phyloP scores from a whole-genome alignment of 371 early-diverging fungal species.

The Batkoa obscura region DNA sequence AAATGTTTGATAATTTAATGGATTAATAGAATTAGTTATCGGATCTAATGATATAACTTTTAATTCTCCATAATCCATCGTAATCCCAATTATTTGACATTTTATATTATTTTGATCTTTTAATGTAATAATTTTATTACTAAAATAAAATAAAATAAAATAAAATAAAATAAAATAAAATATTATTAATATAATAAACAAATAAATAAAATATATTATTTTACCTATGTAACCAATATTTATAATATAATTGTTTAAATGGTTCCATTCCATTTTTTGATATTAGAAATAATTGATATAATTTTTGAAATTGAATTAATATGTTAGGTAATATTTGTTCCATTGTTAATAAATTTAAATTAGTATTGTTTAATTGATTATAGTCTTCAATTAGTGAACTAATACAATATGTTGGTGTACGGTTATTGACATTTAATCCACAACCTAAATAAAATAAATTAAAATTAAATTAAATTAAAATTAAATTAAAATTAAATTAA shows the following conservation, averaged over 20 bases:
- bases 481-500: too few species aligned
- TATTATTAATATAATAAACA: background rate
- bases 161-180: too few species aligned
- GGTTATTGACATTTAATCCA: constrained; percentile 69
- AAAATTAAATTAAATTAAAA: too few species aligned
- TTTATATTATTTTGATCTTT: constrained; percentile 25
- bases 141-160: constrained; percentile 7
- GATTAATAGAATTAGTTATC: constrained; percentile 8
- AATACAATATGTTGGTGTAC: constrained; percentile 61
- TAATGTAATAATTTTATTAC: constrained; percentile 45
- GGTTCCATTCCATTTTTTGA: constrained; percentile 40
- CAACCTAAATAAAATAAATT: constrained; percentile 37
- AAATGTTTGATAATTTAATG: constrained; percentile 19
- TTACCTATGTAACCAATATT: constrained; percentile 70
- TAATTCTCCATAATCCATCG: constrained; percentile 52
- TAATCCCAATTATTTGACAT: constrained; percentile 57
- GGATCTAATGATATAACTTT: constrained; percentile 35
- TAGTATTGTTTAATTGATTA: constrained; percentile 22
- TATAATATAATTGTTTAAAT: constrained; percentile 52
- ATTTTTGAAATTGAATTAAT: constrained; percentile 44
- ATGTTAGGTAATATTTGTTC: constrained; percentile 60
- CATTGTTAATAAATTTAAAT: constrained; percentile 23
- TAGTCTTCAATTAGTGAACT: constrained; percentile 46
- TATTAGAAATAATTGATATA: constrained; percentile 43
- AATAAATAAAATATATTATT: constrained; percentile 6